phyloP scores from a whole-genome alignment of 352 stramenopile genomes.

The Plasmopara muralis region DNA sequence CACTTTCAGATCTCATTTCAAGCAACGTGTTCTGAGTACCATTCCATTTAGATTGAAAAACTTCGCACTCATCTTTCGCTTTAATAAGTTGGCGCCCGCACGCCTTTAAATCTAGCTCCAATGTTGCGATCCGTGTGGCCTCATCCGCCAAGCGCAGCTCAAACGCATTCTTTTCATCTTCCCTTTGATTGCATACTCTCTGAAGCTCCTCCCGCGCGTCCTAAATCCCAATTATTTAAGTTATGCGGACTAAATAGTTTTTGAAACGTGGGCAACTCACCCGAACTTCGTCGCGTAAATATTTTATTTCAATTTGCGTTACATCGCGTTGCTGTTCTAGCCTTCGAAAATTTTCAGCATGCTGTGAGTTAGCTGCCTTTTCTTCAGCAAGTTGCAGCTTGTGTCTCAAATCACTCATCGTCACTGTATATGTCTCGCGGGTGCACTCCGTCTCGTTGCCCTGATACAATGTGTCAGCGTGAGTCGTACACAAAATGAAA shows the following conservation, averaged over 20 bases:
- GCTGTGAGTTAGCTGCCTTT: slow-evolving; percentile 26
- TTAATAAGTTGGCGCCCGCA: slow-evolving; percentile 34
- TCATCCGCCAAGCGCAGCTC: slow-evolving; percentile 48
- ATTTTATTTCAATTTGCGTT: slow-evolving; percentile 51
- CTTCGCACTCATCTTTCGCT: slow-evolving; percentile 45
- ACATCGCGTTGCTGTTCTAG: slow-evolving; percentile 51
- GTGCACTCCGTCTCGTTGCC: slow-evolving; percentile 70
- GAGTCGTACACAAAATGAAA: neutral
- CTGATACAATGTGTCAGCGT: slow-evolving; percentile 15
- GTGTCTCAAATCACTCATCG: slow-evolving; percentile 44
- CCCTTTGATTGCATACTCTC: slow-evolving; percentile 22
- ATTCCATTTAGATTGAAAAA: slow-evolving; percentile 42
- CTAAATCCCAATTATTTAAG: slow-evolving; percentile 17
- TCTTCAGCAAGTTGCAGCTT: slow-evolving; percentile 47
- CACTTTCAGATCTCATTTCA: slow-evolving; percentile 41
- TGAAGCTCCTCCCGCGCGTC: slow-evolving; percentile 48
- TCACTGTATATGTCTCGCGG: slow-evolving; percentile 60
- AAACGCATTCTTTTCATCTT: slow-evolving; percentile 34
- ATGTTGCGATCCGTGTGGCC: slow-evolving; percentile 27
- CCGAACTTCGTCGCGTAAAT: slow-evolving; percentile 53
- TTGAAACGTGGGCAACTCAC: slow-evolving; percentile 14
- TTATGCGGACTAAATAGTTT: neutral
- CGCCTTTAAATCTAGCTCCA: slow-evolving; percentile 61
- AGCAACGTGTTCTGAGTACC: slow-evolving; percentile 52
- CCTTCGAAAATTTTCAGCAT: slow-evolving; percentile 36